Percentiles rank a stretch among this genome's conserved stretches.
Evolutionary conservation across 2,329 filamentous ascomycete species (phyloP).

Genomic region (Apiospora rasikravindrae): DNA sequence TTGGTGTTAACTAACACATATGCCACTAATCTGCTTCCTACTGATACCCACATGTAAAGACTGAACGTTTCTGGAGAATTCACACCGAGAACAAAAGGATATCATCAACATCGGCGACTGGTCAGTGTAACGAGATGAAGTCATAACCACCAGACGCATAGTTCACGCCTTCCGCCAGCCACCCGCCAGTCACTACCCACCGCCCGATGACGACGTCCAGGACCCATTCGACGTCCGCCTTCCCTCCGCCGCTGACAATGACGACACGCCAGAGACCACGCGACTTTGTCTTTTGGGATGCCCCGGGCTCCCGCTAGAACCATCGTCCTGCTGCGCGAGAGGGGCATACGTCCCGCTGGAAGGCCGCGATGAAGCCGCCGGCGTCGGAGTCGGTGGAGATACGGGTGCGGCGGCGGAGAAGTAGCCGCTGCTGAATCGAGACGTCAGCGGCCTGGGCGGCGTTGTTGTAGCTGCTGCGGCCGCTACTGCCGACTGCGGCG

Average conservation of each 20-base stretch:
- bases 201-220: not conserved
- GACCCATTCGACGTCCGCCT: not conserved
- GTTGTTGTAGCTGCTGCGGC: not conserved
- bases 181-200: not conserved
- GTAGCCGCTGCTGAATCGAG: not conserved
- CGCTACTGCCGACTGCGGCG: not conserved
- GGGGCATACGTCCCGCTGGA: not conserved
- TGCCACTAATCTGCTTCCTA: not conserved
- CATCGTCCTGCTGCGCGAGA: not conserved
- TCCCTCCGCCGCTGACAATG: not conserved
- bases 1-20: not conserved
- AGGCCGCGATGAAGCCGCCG: not conserved
- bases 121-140: no score
- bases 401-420: not conserved
- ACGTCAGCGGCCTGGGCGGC: not conserved
- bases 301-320: not conserved
- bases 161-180: no score
- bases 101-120: not conserved
- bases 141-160: no score
- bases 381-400: not conserved
- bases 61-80: not conserved
- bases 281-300: not conserved
- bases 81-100: not conserved
- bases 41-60: no score
- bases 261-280: not conserved